Evolutionary conservation across 2,329 filamentous ascomycete species (phyloP), one percentile per base, ranked within the genome.

Genomic region (Emergomyces africanus): DNA sequence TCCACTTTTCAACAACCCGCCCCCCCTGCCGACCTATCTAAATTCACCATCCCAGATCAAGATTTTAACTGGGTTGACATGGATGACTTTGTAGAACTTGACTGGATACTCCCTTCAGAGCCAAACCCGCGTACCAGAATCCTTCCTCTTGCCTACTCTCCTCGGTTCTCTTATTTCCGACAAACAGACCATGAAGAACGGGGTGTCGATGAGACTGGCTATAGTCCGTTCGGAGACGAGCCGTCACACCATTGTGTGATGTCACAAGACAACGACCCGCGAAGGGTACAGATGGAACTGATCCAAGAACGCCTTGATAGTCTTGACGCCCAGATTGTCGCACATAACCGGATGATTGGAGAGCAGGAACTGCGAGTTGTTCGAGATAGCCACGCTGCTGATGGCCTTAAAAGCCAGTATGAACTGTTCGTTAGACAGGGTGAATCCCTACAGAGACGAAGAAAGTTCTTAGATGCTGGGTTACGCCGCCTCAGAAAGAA

Each of bases 51-150:
- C 55, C 92, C 94, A 0, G 94, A 99, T 70, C 89, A 95, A 58
- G 94, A 99, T 68, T 85, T 90, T 65, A 90, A 87, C 59, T 99
- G 94, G 94, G 91, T 99, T 63, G 94, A 99, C 68, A 97, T 99
- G 90, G 94, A 99, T 69, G 94, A 99, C 70, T 99, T 99, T 73
- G 91, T 99, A 35, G 94, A 99, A 71, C 77, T 99, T 25, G 95
- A 96, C 70, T 97, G 92, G 92, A 91, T 96, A 58, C 75, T 96
- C 28, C 92, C 92, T 0, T 87, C 89, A 15, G 89, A 95, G 68
- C 84, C 87, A 37, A 95, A 96, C 64, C 91, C 92, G 0, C 87
- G 95, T 65, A 97, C 92, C 0, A 91, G 94, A 71, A 99, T 99
- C 51, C 75, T 99, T 58, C 95, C 95, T 0, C 80, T 99, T 9